Percentiles rank a stretch among this genome's conserved stretches.
These are phyloP conservation scores for Dactylorhiza incarnata DNA, from an alignment of 106 monocot species.

Conservation along the genomic window DNA sequence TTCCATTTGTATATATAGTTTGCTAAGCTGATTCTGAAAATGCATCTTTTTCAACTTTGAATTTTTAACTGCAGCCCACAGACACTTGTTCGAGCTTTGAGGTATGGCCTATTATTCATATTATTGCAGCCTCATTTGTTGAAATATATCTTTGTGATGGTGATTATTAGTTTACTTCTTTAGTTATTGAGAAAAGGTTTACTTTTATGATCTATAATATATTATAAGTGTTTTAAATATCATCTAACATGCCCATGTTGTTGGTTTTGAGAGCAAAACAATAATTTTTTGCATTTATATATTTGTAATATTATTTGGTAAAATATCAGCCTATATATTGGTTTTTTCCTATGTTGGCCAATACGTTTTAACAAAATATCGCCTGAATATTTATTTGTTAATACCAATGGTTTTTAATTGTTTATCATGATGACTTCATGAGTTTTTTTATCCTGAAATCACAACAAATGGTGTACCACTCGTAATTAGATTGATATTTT, in stretches of 20 bases:
- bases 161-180: not conserved
- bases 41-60: not conserved
- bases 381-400: no score
- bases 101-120: constrained; percentile 34
- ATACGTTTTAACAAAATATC: no score
- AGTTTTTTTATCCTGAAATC: not conserved
- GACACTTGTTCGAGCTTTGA: constrained; percentile 80
- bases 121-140: not conserved
- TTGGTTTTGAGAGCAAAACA: no score
- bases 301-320: no score
- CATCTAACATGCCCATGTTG: no score
- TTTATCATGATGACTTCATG: not conserved
- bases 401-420: no score
- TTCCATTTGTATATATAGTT: not conserved
- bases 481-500: not conserved
- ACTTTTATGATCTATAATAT: not conserved
- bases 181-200: not conserved
- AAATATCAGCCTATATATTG: no score
- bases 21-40: not conserved
- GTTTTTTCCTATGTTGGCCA: no score
- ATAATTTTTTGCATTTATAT: no score
- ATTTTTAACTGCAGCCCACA: constrained; percentile 69
- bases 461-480: not conserved
- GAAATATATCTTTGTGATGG: not conserved
- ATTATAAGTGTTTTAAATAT: no score